phyloP scores from a whole-genome alignment of 148 eudicot species.

The Mesembryanthemum crystallinum region DNA sequence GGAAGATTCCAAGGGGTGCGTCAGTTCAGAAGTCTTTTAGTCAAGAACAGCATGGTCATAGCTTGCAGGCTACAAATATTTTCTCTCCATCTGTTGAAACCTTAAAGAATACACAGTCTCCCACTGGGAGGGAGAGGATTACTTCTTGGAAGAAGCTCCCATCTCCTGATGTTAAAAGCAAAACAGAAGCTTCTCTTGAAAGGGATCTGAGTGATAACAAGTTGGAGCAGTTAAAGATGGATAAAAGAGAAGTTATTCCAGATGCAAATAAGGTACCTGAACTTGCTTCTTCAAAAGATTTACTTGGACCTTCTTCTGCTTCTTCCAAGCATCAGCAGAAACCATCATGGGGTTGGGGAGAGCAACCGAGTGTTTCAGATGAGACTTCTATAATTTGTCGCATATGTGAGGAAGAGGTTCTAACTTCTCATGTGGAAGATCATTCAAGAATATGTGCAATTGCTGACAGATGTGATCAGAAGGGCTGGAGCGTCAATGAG shows the following conservation, averaged over 20 bases:
- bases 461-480: slow-evolving; percentile 96
- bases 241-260: slow-evolving; percentile 30
- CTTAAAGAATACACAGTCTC: slow-evolving; percentile 49
- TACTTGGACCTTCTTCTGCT: slow-evolving; percentile 38
- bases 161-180: slow-evolving; percentile 58
- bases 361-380: slow-evolving; percentile 64
- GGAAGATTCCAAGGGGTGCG: slow-evolving; percentile 42
- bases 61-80: slow-evolving; percentile 37
- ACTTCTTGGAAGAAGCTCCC: slow-evolving; percentile 95
- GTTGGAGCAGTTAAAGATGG: slow-evolving; percentile 39
- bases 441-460: slow-evolving; percentile 94
- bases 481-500: slow-evolving; percentile 86
- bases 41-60: slow-evolving; percentile 71
- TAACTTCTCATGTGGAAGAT: slow-evolving; percentile 96
- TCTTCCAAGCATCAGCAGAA: slow-evolving; percentile 73
- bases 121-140: slow-evolving; percentile 64
- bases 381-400: slow-evolving; percentile 94
- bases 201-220: slow-evolving; percentile 39
- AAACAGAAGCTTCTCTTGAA: slow-evolving; percentile 44
- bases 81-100: slow-evolving; percentile 39
- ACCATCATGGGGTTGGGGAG: slow-evolving; percentile 90
- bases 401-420: slow-evolving; percentile 95
- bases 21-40: slow-evolving; percentile 71
- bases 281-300: slow-evolving; percentile 53
- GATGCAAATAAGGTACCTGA: slow-evolving; percentile 56